Conservation (phyloP, 257 asterid species). For the Solanum clarkiae region DNA sequence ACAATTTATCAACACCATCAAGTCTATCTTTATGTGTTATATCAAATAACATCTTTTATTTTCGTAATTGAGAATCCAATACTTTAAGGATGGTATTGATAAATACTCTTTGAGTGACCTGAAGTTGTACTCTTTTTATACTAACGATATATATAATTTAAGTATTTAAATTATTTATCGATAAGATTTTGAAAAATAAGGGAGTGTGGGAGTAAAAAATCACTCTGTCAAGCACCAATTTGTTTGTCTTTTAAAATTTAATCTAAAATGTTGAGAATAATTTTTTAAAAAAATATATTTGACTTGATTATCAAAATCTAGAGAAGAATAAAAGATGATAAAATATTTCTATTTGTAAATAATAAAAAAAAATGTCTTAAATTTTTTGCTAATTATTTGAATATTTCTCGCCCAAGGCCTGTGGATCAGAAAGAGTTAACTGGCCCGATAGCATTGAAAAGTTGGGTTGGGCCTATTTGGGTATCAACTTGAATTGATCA, state of each 20-base stretch:
- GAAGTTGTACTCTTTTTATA: neutral
- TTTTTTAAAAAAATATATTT: too few relatives aligned
- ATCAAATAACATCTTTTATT: neutral
- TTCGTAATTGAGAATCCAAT: neutral
- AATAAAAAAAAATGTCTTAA: neutral
- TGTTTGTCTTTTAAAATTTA: neutral
- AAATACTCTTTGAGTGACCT: neutral
- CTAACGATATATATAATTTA: too few relatives aligned
- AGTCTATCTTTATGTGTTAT: neutral
- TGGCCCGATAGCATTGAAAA: neutral
- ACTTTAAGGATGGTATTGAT: neutral
- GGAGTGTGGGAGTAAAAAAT: neutral
- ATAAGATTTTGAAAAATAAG: neutral
- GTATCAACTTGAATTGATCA: neutral
- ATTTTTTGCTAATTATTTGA: neutral
- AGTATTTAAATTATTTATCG: neutral
- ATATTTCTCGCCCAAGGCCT: neutral
- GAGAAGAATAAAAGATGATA: neutral
- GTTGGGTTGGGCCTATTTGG: neutral
- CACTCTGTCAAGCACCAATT: neutral
- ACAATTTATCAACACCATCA: neutral
- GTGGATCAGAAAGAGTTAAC: neutral
- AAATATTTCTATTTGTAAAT: neutral
- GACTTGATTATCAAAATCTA: neutral
- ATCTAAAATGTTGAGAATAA: neutral